Conservation (phyloP, 805 yeast genomes). For the Cephaloascus fragrans region DNA sequence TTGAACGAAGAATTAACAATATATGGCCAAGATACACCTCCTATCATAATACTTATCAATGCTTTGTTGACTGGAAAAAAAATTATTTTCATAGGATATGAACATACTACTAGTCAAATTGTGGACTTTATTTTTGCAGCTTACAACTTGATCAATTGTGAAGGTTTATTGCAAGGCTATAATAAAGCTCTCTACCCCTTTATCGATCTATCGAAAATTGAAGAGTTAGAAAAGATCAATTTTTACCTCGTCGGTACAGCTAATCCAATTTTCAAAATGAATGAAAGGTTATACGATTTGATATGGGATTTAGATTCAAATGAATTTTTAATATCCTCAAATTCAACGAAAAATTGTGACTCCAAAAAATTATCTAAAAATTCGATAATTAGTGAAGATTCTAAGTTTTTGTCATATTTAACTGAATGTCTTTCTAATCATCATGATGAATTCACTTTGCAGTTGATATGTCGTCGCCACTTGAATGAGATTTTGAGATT, state of each 20-base stretch:
- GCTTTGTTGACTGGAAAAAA: conserved; percentile 27
- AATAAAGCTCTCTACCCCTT: conserved; percentile 42
- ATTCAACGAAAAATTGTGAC: conserved; percentile 1
- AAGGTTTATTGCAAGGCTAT: conserved; percentile 31
- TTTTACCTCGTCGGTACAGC: conserved; percentile 57
- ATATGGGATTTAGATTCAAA: conserved; percentile 50
- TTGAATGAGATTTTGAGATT: conserved; percentile 31
- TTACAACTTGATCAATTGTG: conserved; percentile 29
- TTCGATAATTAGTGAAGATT: conserved; percentile 34
- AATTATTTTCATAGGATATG: conserved; percentile 27
- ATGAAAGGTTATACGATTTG: conserved; percentile 48
- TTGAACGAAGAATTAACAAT: conserved; percentile 38
- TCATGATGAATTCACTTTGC: conserved; percentile 37
- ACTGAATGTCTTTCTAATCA: conserved; percentile 32
- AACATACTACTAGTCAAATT: conserved; percentile 31
- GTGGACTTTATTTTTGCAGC: conserved; percentile 28
- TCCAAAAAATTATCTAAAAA: background rate
- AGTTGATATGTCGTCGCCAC: conserved; percentile 31
- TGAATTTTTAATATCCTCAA: conserved; percentile 22
- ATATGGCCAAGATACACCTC: conserved; percentile 45
- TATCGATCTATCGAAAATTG: conserved; percentile 51
- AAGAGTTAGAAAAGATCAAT: conserved; percentile 28
- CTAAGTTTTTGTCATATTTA: conserved; percentile 29
- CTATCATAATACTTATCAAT: conserved; percentile 23
- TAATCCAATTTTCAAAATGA: conserved; percentile 51